A percentile compares a stretch with the other conserved stretches of the same genome.
Conservation (phyloP, 768 basidiomycete species). For the Tulasnella sp. region DNA sequence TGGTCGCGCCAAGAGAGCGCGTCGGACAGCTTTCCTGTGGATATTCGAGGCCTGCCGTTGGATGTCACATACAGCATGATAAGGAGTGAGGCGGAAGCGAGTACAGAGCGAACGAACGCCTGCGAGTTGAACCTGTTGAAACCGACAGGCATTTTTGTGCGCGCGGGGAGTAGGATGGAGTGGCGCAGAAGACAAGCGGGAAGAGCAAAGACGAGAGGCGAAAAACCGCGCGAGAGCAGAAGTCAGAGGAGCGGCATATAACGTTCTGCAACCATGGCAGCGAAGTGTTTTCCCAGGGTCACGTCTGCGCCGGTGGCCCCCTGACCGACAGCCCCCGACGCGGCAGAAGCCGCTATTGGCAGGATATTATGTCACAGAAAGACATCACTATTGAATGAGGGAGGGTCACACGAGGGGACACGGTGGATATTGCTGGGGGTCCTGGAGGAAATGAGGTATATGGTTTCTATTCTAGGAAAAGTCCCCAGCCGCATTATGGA, state of each 20-base stretch:
- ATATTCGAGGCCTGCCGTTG: background rate
- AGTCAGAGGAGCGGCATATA: background rate
- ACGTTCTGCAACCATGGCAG: background rate
- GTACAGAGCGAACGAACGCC: background rate
- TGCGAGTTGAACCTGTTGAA: slow-evolving; percentile 4
- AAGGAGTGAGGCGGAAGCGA: slow-evolving; percentile 6
- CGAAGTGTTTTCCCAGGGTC: background rate
- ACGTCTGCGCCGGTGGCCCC: background rate
- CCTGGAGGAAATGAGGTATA: background rate
- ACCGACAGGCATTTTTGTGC: background rate
- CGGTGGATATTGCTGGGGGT: background rate
- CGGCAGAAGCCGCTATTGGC: background rate
- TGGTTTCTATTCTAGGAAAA: background rate
- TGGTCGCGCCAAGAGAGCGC: background rate
- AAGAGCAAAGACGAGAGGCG: background rate
- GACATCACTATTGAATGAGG: background rate
- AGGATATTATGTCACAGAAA: background rate
- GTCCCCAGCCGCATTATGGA: background rate
- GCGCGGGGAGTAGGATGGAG: too few relatives aligned
- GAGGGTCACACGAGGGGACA: background rate
- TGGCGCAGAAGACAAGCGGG: background rate
- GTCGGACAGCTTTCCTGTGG: background rate
- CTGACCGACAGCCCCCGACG: background rate
- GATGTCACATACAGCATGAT: slow-evolving; percentile 17
- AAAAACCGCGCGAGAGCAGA: background rate